Evolutionary conservation across 2,329 filamentous ascomycete species (phyloP).

Genomic region (Diaporthe caulivora): DNA sequence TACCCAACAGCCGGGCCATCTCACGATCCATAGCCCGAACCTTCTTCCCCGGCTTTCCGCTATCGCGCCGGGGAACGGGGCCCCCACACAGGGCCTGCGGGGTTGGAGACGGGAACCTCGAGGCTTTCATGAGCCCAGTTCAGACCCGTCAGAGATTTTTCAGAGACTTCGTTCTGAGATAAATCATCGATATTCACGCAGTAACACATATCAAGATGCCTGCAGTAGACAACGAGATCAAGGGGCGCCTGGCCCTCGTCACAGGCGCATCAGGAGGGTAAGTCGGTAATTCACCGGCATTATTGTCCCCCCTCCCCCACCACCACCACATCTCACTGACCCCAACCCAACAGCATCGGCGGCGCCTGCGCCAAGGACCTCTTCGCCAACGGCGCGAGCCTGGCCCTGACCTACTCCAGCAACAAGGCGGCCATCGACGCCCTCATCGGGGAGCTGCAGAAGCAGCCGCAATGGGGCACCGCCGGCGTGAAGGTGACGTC

Average conservation of each 20-base stretch:
- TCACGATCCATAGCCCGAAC: constrained; percentile 17
- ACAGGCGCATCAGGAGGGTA: constrained; percentile 73
- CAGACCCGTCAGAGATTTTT: constrained; percentile 4
- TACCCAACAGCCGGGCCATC: not conserved
- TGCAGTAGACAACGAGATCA: constrained; percentile 57
- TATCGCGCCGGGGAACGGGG: constrained; percentile 27
- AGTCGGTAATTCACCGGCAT: too few relatives aligned
- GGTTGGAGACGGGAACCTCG: not conserved
- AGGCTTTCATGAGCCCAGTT: not conserved
- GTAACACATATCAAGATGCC: constrained; percentile 32
- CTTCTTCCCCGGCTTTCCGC: constrained; percentile 18
- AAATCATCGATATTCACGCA: not conserved
- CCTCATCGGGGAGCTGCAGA: constrained; percentile 57
- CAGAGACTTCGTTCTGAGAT: too few relatives aligned
- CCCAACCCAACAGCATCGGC: constrained; percentile 63
- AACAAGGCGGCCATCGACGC: constrained; percentile 59
- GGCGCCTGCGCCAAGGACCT: constrained; percentile 68
- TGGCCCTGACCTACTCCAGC: constrained; percentile 71
- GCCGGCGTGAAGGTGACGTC: constrained; percentile 58
- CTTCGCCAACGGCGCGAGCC: constrained; percentile 61
- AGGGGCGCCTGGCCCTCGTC: constrained; percentile 67
- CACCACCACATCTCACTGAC: constrained; percentile 28
- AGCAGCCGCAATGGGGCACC: constrained; percentile 45
- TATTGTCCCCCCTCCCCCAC: too few relatives aligned
- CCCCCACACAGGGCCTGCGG: constrained; percentile 10